A percentile compares a stretch with the other conserved stretches of the same genome.
phyloP scores from a whole-genome alignment of 192 early-diverging fungal genomes.

The Obelidium mucronatum region DNA sequence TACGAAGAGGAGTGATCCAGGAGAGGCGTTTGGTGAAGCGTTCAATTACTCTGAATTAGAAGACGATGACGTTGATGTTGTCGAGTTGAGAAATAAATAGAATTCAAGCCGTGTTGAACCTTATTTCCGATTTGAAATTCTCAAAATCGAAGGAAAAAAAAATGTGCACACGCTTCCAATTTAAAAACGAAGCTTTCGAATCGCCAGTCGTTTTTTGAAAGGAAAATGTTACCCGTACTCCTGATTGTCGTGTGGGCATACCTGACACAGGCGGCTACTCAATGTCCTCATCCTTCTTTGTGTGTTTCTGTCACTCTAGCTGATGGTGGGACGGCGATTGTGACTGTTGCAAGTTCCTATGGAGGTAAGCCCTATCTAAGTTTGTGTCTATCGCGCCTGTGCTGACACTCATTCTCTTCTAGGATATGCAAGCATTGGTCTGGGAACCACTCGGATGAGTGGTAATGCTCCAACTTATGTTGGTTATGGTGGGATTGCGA shows the following conservation, averaged over 20 bases:
- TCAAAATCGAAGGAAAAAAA: background rate
- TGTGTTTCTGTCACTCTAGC: background rate
- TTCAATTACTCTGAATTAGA: background rate
- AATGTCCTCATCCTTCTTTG: background rate
- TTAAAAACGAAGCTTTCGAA: too few species aligned
- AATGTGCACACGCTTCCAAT: background rate
- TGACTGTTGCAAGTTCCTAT: background rate
- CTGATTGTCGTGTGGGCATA: background rate
- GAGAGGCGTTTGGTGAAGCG: background rate
- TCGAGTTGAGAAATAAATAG: background rate
- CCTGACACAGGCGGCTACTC: background rate
- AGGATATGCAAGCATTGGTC: background rate
- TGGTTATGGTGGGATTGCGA: background rate
- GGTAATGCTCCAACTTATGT: background rate
- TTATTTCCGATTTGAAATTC: too few species aligned
- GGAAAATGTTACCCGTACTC: background rate
- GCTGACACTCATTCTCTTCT: background rate
- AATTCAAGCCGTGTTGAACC: too few species aligned
- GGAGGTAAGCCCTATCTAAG: background rate
- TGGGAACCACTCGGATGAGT: background rate
- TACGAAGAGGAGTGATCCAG: slow-evolving; percentile 34
- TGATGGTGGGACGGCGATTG: background rate
- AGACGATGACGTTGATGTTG: background rate
- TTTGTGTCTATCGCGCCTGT: background rate
- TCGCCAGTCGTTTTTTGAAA: background rate